Percentiles rank a stretch among this genome's conserved stretches.
These are phyloP conservation scores for Piper longum DNA, from an alignment of 164 flowering plant species.

Conservation along the genomic window DNA sequence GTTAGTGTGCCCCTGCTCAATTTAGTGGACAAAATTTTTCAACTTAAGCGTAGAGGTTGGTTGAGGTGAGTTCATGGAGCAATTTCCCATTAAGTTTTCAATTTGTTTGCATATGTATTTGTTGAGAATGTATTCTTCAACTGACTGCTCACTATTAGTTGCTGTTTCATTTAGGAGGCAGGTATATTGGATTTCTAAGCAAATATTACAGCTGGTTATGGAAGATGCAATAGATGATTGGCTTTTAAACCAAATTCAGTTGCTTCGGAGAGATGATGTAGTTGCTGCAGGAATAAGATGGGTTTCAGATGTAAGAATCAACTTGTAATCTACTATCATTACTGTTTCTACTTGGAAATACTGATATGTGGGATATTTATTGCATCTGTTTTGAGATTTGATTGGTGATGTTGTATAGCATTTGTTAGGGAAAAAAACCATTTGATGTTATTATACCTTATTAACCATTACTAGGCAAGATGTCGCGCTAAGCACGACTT, in stretches of 20 bases:
- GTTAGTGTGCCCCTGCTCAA: slow-evolving; percentile 84
- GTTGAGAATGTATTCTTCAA: not conserved
- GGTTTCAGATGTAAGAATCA: slow-evolving; percentile 77
- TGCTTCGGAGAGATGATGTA: slow-evolving; percentile 75
- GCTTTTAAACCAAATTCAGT: slow-evolving; percentile 78
- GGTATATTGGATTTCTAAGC: slow-evolving; percentile 98
- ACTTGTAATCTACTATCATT: not conserved
- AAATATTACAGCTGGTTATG: slow-evolving; percentile 88
- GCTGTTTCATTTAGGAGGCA: slow-evolving; percentile 58
- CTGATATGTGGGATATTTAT: not conserved
- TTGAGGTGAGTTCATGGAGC: slow-evolving; percentile 45
- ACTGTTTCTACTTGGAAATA: not conserved
- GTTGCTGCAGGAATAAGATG: slow-evolving; percentile 77
- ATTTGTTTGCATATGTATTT: not conserved
- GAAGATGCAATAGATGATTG: slow-evolving; percentile 99
- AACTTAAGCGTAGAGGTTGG: slow-evolving; percentile 97
- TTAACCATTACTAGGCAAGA: too few relatives aligned
- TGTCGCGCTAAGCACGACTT: too few relatives aligned
- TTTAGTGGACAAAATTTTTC: slow-evolving; percentile 86
- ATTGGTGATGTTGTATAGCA: not conserved
- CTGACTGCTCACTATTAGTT: not conserved
- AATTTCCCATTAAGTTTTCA: not conserved
- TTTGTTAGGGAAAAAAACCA: not conserved
- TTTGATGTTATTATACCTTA: not conserved
- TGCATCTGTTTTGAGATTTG: not conserved